These are phyloP conservation scores for Penicillium longicatenatum DNA, from an alignment of 495 filamentous ascomycete species.

Conservation along the genomic window DNA sequence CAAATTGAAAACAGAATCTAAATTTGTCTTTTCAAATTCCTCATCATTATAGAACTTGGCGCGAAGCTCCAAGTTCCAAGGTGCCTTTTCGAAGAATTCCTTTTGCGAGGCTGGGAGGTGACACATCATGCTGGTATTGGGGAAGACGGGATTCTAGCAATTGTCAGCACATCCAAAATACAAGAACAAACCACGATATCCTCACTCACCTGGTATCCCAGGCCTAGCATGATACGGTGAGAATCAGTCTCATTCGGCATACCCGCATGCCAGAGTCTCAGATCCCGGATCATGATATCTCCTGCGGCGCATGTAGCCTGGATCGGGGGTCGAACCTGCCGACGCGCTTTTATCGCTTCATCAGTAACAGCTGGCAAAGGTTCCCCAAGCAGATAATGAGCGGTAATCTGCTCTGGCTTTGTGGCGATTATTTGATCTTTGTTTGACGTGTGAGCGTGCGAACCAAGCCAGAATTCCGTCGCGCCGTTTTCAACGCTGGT, in stretches of 20 bases:
- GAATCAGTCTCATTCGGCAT: conserved; percentile 55
- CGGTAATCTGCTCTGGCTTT: conserved; percentile 40
- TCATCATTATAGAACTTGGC: not conserved
- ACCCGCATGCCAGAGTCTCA: conserved; percentile 63
- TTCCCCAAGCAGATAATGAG: not conserved
- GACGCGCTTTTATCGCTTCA: conserved; percentile 39
- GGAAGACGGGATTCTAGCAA: not conserved
- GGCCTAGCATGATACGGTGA: conserved; percentile 53
- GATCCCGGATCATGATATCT: conserved; percentile 54
- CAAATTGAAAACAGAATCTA: not conserved
- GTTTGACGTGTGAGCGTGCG: conserved; percentile 41
- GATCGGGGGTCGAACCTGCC: conserved; percentile 41
- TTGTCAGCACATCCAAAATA: not conserved
- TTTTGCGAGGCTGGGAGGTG: not conserved
- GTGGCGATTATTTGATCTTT: conserved; percentile 46
- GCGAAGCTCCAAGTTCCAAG: not conserved
- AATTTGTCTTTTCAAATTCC: not conserved
- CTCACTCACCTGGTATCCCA: conserved; percentile 1
- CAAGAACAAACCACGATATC: not conserved
- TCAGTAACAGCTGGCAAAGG: conserved; percentile 47
- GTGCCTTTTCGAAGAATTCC: not conserved
- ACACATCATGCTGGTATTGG: conserved; percentile 1
- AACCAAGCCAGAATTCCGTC: conserved; percentile 64
- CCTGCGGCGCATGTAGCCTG: conserved; percentile 56
- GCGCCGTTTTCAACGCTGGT: conserved; percentile 57